These are phyloP conservation scores for Bjerkandera adusta DNA, from an alignment of 1,284 basidiomycete species.

Conservation along the genomic window DNA sequence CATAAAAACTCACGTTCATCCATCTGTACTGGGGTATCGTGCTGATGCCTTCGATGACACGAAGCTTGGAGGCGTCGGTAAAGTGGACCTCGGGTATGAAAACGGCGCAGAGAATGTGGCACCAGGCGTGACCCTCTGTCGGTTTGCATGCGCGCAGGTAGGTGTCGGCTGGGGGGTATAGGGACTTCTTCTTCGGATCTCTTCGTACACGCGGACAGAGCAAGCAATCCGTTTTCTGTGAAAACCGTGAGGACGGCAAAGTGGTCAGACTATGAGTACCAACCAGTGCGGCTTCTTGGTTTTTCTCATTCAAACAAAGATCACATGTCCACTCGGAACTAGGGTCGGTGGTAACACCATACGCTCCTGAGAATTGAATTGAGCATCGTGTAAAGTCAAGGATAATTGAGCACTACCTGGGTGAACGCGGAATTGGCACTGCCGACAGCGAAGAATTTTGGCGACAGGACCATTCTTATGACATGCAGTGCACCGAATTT, in stretches of 20 bases:
- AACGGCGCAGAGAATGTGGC: conserved; percentile 86
- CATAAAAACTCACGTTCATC: conserved; percentile 49
- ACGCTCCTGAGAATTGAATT: conserved; percentile 54
- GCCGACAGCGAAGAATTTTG: conserved; percentile 76
- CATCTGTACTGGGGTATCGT: conserved; percentile 65
- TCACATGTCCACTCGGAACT: conserved; percentile 78
- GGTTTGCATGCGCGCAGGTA: conserved; percentile 88
- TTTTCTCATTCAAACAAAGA: conserved; percentile 78
- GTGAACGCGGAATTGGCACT: conserved; percentile 77
- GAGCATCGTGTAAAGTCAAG: conserved; percentile 12
- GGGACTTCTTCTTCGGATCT: conserved; percentile 46
- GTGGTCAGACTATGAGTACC: no score
- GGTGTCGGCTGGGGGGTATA: conserved; percentile 52
- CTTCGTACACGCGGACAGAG: conserved; percentile 63
- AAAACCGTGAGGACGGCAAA: background rate
- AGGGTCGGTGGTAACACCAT: conserved; percentile 68
- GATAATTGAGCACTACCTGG: conserved; percentile 44
- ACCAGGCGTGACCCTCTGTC: conserved; percentile 93
- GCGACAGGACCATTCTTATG: conserved; percentile 69
- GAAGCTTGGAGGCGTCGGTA: conserved; percentile 69
- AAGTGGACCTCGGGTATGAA: conserved; percentile 85
- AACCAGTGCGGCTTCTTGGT: conserved; percentile 75
- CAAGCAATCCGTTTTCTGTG: conserved; percentile 69
- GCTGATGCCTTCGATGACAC: conserved; percentile 86
- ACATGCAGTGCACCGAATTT: conserved; percentile 77